phyloP scores from a whole-genome alignment of 768 basidiomycete species.

The Daedaleopsis sinensis region DNA sequence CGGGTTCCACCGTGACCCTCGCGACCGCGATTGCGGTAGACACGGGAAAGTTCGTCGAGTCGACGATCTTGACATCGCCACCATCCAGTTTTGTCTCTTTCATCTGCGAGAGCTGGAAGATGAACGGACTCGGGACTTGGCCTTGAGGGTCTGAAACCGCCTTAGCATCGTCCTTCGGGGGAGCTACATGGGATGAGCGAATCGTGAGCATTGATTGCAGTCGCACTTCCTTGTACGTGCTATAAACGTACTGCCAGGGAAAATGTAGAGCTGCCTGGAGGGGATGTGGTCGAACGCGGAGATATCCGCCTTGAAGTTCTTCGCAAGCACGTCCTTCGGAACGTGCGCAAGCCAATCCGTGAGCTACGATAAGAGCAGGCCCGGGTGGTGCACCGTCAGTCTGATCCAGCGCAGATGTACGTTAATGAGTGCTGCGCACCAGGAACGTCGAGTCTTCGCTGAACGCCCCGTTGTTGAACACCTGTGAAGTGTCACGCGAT shows the following conservation, averaged over 20 bases:
- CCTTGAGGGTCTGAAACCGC: conserved; percentile 50
- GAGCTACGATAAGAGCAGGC: conserved; percentile 25
- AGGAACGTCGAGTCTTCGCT: conserved; percentile 55
- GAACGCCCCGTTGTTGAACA: conserved; percentile 54
- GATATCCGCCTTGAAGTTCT: conserved; percentile 57
- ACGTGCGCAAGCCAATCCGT: conserved; percentile 73
- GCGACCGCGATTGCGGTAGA: conserved; percentile 56
- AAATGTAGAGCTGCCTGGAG: conserved; percentile 56
- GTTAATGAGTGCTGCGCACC: conserved; percentile 10
- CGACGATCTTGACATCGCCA: conserved; percentile 62
- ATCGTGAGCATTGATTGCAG: background rate
- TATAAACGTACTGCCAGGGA: conserved; percentile 39
- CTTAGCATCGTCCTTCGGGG: conserved; percentile 32
- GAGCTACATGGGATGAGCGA: conserved; percentile 6
- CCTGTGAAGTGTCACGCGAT: conserved; percentile 5
- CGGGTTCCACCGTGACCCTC: conserved; percentile 59
- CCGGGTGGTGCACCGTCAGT: conserved; percentile 22
- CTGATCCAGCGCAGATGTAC: conserved; percentile 43
- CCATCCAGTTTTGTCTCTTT: conserved; percentile 46
- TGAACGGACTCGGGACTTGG: conserved; percentile 50
- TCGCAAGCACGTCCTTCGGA: conserved; percentile 61
- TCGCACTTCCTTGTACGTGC: background rate
- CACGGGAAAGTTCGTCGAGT: conserved; percentile 55
- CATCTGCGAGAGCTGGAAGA: conserved; percentile 56
- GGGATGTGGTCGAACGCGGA: conserved; percentile 60